A percentile compares a stretch with the other conserved stretches of the same genome.
Evolutionary conservation across 2,329 filamentous ascomycete species (phyloP).

Genomic region (Phaeophleospora eucalypticola): DNA sequence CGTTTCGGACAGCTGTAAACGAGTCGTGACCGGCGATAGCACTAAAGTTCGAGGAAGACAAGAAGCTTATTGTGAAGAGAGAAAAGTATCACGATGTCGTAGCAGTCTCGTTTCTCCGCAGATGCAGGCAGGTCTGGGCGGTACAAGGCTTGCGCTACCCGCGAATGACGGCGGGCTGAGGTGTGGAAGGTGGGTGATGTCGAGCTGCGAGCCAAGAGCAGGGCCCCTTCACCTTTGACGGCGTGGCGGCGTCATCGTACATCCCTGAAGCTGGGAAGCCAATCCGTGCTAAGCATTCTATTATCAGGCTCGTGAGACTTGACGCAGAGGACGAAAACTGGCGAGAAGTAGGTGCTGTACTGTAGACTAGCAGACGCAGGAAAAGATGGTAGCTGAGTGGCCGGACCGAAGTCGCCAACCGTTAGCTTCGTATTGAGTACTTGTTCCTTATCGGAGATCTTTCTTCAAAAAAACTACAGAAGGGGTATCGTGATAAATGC

Average conservation of each 20-base stretch:
- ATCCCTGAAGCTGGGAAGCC: too few relatives aligned
- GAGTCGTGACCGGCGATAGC: neutral
- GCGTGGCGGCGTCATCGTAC: too few relatives aligned
- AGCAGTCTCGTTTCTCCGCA: neutral
- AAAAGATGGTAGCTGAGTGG: too few relatives aligned
- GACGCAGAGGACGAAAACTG: too few relatives aligned
- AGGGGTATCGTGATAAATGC: slow-evolving; percentile 4
- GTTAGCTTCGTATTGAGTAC: too few relatives aligned
- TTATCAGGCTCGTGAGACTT: too few relatives aligned
- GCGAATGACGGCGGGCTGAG: neutral
- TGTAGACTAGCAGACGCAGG: too few relatives aligned
- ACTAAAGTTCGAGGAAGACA: neutral
- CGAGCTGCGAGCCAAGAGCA: neutral
- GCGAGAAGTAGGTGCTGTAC: too few relatives aligned
- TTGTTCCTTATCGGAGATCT: neutral
- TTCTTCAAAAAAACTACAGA: neutral
- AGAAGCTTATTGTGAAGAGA: neutral
- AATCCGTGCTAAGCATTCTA: too few relatives aligned
- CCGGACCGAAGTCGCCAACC: too few relatives aligned
- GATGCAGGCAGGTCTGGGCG: neutral
- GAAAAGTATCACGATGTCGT: neutral
- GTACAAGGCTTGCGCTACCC: neutral
- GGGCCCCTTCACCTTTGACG: too few relatives aligned
- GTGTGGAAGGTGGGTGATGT: neutral
- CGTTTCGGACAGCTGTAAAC: neutral